phyloP scores from a whole-genome alignment of 306 rosid genomes.

The Crataegus laevigata region DNA sequence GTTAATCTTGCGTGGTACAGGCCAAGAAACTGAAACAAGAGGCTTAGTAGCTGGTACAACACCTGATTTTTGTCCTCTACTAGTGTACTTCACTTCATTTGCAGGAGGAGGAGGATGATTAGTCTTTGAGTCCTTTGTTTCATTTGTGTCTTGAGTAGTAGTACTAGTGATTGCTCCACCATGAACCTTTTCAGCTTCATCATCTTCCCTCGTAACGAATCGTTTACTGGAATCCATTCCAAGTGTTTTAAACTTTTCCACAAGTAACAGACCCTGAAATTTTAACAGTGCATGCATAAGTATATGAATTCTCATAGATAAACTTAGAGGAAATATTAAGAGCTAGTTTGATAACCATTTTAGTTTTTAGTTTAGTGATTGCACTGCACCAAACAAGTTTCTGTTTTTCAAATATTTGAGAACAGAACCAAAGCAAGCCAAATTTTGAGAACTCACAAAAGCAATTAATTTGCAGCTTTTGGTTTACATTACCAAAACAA shows the following conservation, averaged over 20 bases:
- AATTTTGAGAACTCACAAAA: not conserved
- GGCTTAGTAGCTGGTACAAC: slow-evolving; percentile 15
- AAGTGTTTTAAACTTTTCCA: slow-evolving; percentile 10
- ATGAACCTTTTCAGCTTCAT: not conserved
- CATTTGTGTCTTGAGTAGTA: not conserved
- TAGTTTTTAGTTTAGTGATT: too few relatives aligned
- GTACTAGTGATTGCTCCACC: not conserved
- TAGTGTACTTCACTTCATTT: not conserved
- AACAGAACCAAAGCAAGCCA: too few relatives aligned
- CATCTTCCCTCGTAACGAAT: not conserved
- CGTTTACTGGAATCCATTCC: slow-evolving; percentile 7
- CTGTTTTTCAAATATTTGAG: not conserved
- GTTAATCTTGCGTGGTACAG: slow-evolving; percentile 12
- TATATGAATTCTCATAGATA: not conserved
- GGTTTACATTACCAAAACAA: too few relatives aligned
- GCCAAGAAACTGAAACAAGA: slow-evolving; percentile 30
- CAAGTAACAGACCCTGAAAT: slow-evolving; percentile 2
- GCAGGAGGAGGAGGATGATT: not conserved
- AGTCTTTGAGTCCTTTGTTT: not conserved
- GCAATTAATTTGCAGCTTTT: too few relatives aligned
- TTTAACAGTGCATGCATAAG: not conserved
- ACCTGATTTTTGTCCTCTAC: slow-evolving; percentile 19
- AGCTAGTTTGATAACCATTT: too few relatives aligned
- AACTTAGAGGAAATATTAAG: not conserved
- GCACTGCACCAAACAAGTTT: too few relatives aligned